These are phyloP conservation scores for Didymella pomorum DNA, from an alignment of 2,329 filamentous ascomycete species.

Conservation along the genomic window DNA sequence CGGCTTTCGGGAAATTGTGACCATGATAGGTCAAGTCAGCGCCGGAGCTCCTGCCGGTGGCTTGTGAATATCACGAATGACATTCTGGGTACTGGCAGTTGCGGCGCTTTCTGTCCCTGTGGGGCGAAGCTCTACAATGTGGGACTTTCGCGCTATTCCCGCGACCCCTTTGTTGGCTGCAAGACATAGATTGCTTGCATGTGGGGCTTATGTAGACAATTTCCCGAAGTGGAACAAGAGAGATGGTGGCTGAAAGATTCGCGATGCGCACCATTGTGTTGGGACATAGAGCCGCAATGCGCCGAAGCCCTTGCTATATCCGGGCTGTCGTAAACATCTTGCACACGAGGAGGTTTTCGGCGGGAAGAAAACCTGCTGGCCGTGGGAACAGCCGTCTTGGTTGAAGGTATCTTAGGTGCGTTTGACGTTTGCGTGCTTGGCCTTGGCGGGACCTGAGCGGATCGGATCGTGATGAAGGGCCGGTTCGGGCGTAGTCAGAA, in stretches of 20 bases:
- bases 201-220: background rate
- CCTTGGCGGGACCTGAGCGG: background rate
- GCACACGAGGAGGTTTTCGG: background rate
- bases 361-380: background rate
- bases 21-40: background rate
- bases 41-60: background rate
- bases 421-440: background rate
- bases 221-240: background rate
- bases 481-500: background rate
- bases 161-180: background rate
- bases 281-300: background rate
- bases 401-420: background rate
- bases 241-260: background rate
- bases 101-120: background rate
- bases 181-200: background rate
- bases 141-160: background rate
- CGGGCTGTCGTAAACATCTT: background rate
- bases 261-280: background rate
- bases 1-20: background rate
- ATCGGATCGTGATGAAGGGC: background rate
- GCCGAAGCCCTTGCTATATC: background rate
- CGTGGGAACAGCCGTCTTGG: background rate
- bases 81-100: background rate
- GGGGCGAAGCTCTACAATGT: background rate
- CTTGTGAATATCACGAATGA: background rate